Evolutionary conservation across 2,329 filamentous ascomycete genomes (phyloP), one percentile per base, ranked within the genome.

Genomic region (Colletotrichum orchidophilum): DNA sequence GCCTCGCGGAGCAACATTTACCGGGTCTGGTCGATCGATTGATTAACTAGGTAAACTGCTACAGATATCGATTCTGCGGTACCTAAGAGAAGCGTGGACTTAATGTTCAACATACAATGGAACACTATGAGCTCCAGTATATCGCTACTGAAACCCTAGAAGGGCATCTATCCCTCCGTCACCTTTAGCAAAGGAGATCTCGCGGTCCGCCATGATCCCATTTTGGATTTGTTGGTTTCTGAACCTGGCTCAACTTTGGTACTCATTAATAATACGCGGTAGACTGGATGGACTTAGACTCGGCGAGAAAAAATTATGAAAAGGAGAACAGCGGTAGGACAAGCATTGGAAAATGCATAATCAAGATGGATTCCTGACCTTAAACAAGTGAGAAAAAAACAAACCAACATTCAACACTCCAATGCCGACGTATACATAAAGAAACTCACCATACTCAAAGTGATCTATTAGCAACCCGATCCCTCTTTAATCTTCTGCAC

Each of bases 11-110:
- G 52, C 73, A 82, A 66, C 74, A 79, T 39, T 76, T 86, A 0
- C 81, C 83, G 0, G 84, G 83, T 0, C 77, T 85, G 6, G 83
- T 87, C 2, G 86, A 87, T 75, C 80, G 86, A 72, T 76, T 88
- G 29, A 78, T 88, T 70, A 87, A 89, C 75, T 90, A n/a, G n/a
- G n/a, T n/a, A 90, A 77, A 83, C 80, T 65, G 83, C 77, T 53
- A 75, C 81, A 35, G 77, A 83, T 5, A 76, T 87, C 3, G 74
- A 77, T 35, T 70, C 80, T 6, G 77, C 66, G 18, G 81, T 88
- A 1, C 79, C 81, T 2, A 75, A 74, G 2, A 83, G 82, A 27
- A 84, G 78, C 21, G 82, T 88, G 3, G 87, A 89, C 73, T 82
- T 88, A 63, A 81, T 86, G 29, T 81, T 85, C 60, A 87, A 87